Percentiles rank a stretch among this genome's conserved stretches.
Evolutionary conservation across 306 rosid genomes (phyloP).

Genomic region (Glycyrrhiza uralensis): DNA sequence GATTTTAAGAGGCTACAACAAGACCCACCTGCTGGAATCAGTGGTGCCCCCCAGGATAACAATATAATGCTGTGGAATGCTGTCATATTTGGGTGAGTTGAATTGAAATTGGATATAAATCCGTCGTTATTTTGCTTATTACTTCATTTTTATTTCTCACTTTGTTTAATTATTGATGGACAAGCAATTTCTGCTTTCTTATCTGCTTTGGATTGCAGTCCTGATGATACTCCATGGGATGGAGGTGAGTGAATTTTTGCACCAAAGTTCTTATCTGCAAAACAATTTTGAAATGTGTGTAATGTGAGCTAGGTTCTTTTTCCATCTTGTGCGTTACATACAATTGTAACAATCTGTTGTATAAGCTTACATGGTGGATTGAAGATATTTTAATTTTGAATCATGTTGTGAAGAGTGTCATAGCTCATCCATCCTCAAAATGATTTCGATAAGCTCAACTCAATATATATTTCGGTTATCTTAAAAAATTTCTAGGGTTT

Average conservation of each 20-base stretch:
- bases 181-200: constrained; percentile 40
- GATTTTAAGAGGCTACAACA: constrained; percentile 91
- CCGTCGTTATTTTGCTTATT: background rate
- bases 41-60: constrained; percentile 93
- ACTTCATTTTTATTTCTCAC: constrained; percentile 6
- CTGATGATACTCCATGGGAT: constrained; percentile 54
- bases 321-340: background rate
- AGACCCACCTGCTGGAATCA: constrained; percentile 91
- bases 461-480: background rate
- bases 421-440: background rate
- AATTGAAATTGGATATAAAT: constrained; percentile 4
- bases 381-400: background rate
- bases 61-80: constrained; percentile 93
- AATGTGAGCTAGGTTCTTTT: background rate
- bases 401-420: background rate
- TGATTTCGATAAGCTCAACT: background rate
- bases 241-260: constrained; percentile 36
- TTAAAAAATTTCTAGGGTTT: background rate
- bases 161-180: constrained; percentile 30
- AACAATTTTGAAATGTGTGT: background rate
- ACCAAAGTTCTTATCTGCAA: background rate
- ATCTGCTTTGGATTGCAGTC: constrained; percentile 49
- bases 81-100: constrained; percentile 79
- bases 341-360: background rate
- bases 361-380: background rate